These are phyloP conservation scores for Phytophthora sojae DNA, from an alignment of 352 stramenopile genomes.

Conservation along the genomic window DNA sequence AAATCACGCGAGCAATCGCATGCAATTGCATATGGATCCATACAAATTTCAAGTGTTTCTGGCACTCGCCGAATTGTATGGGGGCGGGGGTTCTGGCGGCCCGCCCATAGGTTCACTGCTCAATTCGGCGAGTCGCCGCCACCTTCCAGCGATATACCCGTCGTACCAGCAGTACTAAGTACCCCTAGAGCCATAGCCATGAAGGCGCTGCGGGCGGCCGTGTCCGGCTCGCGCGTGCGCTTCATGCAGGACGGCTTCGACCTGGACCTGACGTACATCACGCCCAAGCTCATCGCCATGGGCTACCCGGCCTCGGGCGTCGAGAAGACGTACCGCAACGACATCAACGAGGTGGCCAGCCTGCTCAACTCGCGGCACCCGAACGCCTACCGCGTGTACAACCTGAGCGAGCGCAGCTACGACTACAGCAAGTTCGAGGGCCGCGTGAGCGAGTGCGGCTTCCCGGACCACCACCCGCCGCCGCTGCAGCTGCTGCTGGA, in stretches of 20 bases:
- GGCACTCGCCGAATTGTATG: no score
- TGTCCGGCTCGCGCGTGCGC: slow-evolving; percentile 84
- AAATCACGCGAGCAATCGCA: no score
- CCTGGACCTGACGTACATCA: slow-evolving; percentile 90
- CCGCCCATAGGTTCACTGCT: slow-evolving; percentile 18
- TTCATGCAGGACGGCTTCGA: slow-evolving; percentile 88
- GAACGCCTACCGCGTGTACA: slow-evolving; percentile 79
- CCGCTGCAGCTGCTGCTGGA: slow-evolving; percentile 81
- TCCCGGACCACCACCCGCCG: slow-evolving; percentile 84
- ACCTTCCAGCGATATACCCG: not conserved
- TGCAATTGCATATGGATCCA: no score
- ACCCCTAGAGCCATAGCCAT: slow-evolving; percentile 33
- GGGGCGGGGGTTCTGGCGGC: slow-evolving; percentile 1
- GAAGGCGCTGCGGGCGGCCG: slow-evolving; percentile 79
- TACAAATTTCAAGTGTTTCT: no score
- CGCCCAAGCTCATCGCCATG: slow-evolving; percentile 82
- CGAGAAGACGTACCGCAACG: slow-evolving; percentile 89
- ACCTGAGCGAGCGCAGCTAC: slow-evolving; percentile 84
- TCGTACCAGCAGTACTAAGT: not conserved
- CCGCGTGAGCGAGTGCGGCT: slow-evolving; percentile 79
- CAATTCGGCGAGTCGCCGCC: slow-evolving; percentile 5
- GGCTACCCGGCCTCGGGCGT: slow-evolving; percentile 82
- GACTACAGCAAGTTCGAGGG: slow-evolving; percentile 81
- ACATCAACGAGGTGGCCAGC: slow-evolving; percentile 76
- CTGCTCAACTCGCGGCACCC: slow-evolving; percentile 79